phyloP scores from a whole-genome alignment of 2,329 filamentous ascomycete species.

The Fusarium algeriense region DNA sequence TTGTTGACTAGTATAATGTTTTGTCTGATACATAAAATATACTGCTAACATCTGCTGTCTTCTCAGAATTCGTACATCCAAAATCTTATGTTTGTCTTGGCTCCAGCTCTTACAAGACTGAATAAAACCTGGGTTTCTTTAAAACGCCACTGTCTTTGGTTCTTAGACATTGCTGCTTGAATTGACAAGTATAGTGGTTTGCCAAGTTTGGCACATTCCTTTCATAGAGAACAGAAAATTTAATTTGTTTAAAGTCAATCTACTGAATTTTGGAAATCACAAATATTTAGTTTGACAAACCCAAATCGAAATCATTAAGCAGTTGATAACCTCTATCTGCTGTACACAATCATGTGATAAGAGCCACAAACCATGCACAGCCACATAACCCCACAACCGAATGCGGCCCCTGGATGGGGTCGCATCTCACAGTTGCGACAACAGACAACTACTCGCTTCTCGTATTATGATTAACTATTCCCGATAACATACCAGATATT shows the following conservation, averaged over 20 bases:
- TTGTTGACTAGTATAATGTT: neutral
- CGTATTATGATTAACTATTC: constrained; percentile 45
- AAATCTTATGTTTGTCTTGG: no score
- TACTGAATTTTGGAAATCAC: neutral
- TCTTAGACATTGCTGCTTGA: neutral
- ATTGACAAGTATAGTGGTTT: neutral
- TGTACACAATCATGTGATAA: constrained; percentile 28
- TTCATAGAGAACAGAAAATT: no score
- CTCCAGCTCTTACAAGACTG: no score
- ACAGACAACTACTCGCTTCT: constrained; percentile 33
- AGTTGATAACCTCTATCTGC: neutral
- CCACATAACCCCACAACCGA: constrained; percentile 44
- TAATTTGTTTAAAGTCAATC: neutral
- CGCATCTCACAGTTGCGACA: constrained; percentile 38
- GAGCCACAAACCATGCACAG: constrained; percentile 37
- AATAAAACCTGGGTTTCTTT: no score
- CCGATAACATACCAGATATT: constrained; percentile 38
- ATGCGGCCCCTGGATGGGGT: constrained; percentile 43
- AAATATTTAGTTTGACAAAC: neutral
- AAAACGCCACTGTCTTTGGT: neutral
- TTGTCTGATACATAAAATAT: neutral
- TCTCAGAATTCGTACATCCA: no score
- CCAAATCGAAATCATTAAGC: neutral
- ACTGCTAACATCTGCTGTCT: no score
- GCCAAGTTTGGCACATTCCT: neutral